Conservation (phyloP, 495 filamentous ascomycete species). For the Penicillium paxilli region DNA sequence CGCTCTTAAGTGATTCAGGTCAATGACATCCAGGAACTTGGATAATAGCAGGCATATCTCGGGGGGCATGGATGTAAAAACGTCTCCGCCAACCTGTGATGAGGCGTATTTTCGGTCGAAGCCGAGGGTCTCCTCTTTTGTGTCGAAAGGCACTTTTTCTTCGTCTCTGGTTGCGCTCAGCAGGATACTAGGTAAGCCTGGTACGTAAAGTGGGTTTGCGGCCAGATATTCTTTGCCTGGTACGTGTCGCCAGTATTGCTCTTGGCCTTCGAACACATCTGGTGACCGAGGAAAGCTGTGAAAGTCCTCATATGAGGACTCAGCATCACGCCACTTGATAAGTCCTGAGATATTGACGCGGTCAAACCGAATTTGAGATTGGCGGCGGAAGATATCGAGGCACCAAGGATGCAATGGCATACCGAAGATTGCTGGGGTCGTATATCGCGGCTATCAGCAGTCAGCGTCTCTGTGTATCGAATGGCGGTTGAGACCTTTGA, state of each 20-base stretch:
- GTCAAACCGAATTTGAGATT: constrained; percentile 19
- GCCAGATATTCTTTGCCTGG: constrained; percentile 24
- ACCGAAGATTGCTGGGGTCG: neutral
- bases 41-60: constrained; percentile 24
- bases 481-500: neutral
- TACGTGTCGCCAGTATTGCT: constrained; percentile 21
- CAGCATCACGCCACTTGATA: constrained; percentile 22
- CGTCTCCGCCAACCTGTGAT: constrained; percentile 5
- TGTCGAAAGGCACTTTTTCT: neutral
- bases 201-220: constrained; percentile 29
- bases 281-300: constrained; percentile 6
- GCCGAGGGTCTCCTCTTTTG: neutral
- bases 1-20: constrained; percentile 21
- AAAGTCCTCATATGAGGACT: constrained; percentile 6
- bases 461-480: neutral
- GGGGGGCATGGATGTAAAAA: constrained; percentile 15
- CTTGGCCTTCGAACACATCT: constrained; percentile 8
- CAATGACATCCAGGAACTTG: constrained; percentile 11
- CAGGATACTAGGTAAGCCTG: constrained; percentile 11
- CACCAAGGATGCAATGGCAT: constrained; percentile 39
- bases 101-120: neutral
- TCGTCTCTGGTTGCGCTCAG: constrained; percentile 1
- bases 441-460: constrained; percentile 1
- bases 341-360: constrained; percentile 7
- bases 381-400: constrained; percentile 31